Evolutionary conservation across 768 basidiomycete species (phyloP), one percentile per base, ranked within the genome.

Genomic region (Chalciporus piperatus): DNA sequence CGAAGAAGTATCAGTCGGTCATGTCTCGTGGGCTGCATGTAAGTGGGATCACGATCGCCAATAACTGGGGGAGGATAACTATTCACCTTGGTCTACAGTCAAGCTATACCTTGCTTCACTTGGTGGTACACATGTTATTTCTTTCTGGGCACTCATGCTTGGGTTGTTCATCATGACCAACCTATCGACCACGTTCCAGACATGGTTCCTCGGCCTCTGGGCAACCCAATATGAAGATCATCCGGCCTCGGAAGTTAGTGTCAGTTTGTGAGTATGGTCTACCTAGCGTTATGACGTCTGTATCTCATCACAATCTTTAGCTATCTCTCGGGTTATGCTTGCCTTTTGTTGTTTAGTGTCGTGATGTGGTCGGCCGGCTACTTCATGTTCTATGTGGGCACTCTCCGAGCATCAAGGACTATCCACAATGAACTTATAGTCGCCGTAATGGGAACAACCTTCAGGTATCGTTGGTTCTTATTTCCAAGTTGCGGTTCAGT

Each of bases 1-100:
- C 0, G 86, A 88, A 60, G 86, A 88, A 60, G 74, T 85, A 40
- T 76, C 72, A 6, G 73, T 76, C 47, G 84, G 85, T 1, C 80
- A 79, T 52, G 76, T 87, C 25, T 77, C 78, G 42, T 81, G 78
- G 76, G 49, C 68, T 37, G 70, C 79, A 35, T 56, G 75, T 68
- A 63, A 53, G 71, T 68, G 17, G 38, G 30, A 19, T 19, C 17
- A 33, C 67, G 35, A 27, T 9, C n/a, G n/a, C 12, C 3, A 10
- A 30, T 30, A 10, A 9, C 5, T 12, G 2, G 30, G 12, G 10
- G 30, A 25, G 30, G n/a, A n/a, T 30, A 12, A 30, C 5, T 2
- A 12, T 13, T 32, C 2, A 32, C 30, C n/a, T 32, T 13, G 3
- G 30, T 10, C 11, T 17, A 68, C 10, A 58, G 57, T 58, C 59